Evolutionary conservation across 768 basidiomycete genomes (phyloP), one percentile per base, ranked within the genome.

Genomic region (Podaxis mareebaensis): DNA sequence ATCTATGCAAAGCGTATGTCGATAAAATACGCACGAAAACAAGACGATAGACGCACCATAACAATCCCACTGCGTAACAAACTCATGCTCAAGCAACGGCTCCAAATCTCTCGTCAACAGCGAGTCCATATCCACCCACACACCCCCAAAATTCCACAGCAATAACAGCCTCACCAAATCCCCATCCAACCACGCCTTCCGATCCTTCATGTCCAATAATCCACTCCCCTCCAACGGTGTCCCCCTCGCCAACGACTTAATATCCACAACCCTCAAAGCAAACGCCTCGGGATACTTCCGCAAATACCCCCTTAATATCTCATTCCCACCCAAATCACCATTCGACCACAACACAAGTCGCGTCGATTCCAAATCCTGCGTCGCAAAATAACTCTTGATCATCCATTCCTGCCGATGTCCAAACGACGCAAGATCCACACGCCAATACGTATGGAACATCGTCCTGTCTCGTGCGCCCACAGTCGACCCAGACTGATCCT

Each of bases 81-180:
- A 99, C 75, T 99, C 96, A 69, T 93, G 91, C 73, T 97, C 96
- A 5, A 92, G 81, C 60, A 98, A 79, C 8, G 96, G 95, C 2
- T 88, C 80, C 38, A 99, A 77, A 76, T 95, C 92, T 60, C 96
- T 80, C 51, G 94, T 96, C 66, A 98, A 78, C 60, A 99, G 82
- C 56, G 92, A 92, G 75, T 99, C 96, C 95, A 98, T 97, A 73
- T 99, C 96, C 53, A 98, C 82, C 96, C 96, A 99, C 24, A 97
- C 86, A 0, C 96, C 96, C 1, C 96, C 96, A 70, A 85, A 87
- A 65, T 85, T 87, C 93, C 95, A 98, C 38, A 97, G 76, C 30
- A 95, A 85, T 64, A 99, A 77, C 67, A 98, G 71, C 56, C 96
- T 80, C n/a, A 98, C 82, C 61, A 97, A 82, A 73, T 98, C 96